Evolutionary conservation across 768 basidiomycete genomes (phyloP).

Genomic region (Hygrocybe punicea): DNA sequence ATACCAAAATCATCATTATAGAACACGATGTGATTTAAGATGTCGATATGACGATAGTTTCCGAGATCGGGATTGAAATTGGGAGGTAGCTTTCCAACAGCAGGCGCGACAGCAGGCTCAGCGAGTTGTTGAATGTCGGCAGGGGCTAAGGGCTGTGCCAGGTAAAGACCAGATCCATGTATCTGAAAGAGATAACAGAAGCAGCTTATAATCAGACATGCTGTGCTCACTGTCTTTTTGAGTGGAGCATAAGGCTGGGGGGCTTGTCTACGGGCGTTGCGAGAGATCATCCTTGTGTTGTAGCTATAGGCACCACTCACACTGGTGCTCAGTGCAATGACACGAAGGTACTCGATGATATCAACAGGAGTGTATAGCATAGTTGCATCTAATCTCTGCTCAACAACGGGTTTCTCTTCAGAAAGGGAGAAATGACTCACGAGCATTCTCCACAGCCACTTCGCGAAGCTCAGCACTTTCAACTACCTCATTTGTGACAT

Average conservation of each 20-base stretch:
- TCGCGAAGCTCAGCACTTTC: neutral
- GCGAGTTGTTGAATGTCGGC: neutral
- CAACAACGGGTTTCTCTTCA: neutral
- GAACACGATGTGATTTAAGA: conserved; percentile 14
- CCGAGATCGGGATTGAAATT: conserved; percentile 11
- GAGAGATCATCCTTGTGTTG: neutral
- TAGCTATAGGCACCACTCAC: neutral
- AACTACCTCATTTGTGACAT: neutral
- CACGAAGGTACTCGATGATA: neutral
- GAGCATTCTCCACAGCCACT: neutral
- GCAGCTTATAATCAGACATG: neutral
- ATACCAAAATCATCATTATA: conserved; percentile 20
- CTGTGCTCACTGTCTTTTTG: neutral
- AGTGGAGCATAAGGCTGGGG: neutral
- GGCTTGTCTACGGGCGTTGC: neutral
- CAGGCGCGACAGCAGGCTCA: conserved; percentile 6
- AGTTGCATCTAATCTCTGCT: neutral
- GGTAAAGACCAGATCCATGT: neutral
- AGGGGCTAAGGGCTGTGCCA: neutral
- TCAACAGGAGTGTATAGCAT: neutral
- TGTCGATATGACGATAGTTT: conserved; percentile 10
- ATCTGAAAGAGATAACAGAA: neutral
- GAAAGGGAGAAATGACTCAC: neutral
- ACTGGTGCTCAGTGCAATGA: neutral
- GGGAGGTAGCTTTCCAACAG: conserved; percentile 9